phyloP scores from a whole-genome alignment of 169 alveolate species.

The Theileria luwenshuni region DNA sequence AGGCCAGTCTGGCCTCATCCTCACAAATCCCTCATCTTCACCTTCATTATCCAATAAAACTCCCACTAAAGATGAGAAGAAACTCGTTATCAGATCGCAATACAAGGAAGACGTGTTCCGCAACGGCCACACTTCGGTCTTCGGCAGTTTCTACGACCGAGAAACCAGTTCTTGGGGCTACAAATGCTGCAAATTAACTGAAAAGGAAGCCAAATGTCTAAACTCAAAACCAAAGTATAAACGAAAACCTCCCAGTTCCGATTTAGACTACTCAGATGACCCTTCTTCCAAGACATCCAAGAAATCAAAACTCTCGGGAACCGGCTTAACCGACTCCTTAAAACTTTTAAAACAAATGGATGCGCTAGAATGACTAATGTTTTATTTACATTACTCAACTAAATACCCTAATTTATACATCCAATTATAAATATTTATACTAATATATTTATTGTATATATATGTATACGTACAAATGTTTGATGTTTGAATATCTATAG shows the following conservation, averaged over 20 bases:
- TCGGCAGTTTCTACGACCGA: conserved; percentile 79
- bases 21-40: conserved; percentile 24
- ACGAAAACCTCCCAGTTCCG: conserved; percentile 3
- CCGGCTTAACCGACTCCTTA: conserved; percentile 44
- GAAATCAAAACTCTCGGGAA: not conserved
- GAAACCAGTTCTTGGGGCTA: conserved; percentile 80
- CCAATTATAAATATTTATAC: not conserved
- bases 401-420: no score
- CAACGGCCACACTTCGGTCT: conserved; percentile 76
- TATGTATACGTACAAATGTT: not conserved
- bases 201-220: conserved; percentile 62
- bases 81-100: conserved; percentile 67
- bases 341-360: conserved; percentile 51
- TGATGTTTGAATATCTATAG: not conserved
- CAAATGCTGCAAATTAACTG: conserved; percentile 73
- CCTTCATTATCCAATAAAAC: not conserved
- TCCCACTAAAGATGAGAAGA: conserved; percentile 36
- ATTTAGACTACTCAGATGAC: conserved; percentile 14
- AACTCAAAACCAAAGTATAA: conserved; percentile 35
- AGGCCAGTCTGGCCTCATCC: conserved; percentile 38
- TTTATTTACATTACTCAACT: no score
- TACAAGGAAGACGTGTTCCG: conserved; percentile 76
- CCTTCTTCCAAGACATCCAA: not conserved
- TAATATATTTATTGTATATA: not conserved
- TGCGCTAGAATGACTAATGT: conserved; percentile 40